Percentiles rank a stretch among this genome's conserved stretches.
Conservation (phyloP, 352 stramenopile genomes). For the Phytophthora multivora region DNA sequence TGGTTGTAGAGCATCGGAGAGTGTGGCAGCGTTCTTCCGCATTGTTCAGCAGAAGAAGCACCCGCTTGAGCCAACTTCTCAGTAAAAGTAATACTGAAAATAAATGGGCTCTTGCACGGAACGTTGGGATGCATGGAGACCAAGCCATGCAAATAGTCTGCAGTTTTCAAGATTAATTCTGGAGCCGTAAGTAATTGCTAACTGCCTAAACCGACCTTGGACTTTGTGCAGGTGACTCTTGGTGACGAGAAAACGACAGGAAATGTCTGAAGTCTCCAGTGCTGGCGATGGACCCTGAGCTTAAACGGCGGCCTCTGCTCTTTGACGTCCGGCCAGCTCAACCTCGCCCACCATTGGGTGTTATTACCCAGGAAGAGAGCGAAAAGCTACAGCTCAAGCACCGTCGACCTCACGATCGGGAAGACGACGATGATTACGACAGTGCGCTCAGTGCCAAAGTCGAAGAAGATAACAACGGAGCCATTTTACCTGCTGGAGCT, state of each 20-base stretch:
- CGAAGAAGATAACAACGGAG: background rate
- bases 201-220: background rate
- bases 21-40: conserved; percentile 74
- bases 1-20: conserved; percentile 62
- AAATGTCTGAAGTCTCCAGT: conserved; percentile 18
- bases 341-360: conserved; percentile 42
- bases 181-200: too few relatives aligned
- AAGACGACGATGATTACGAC: conserved; percentile 12
- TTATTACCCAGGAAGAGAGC: conserved; percentile 58
- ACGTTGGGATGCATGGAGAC: too few relatives aligned
- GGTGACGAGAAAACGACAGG: conserved; percentile 23
- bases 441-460: conserved; percentile 19
- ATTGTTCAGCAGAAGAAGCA: conserved; percentile 85
- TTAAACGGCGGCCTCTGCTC: conserved; percentile 52
- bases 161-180: too few relatives aligned
- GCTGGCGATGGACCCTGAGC: conserved; percentile 54
- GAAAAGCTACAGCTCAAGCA: conserved; percentile 40
- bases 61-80: conserved; percentile 23
- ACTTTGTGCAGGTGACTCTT: conserved; percentile 23
- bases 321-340: conserved; percentile 55
- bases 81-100: conserved; percentile 32
- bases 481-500: conserved; percentile 41
- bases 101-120: background rate
- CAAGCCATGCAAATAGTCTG: too few relatives aligned
- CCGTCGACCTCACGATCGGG: conserved; percentile 3